phyloP scores from a whole-genome alignment of 2,329 filamentous ascomycete species.

The Thermochaetoides dissita region DNA sequence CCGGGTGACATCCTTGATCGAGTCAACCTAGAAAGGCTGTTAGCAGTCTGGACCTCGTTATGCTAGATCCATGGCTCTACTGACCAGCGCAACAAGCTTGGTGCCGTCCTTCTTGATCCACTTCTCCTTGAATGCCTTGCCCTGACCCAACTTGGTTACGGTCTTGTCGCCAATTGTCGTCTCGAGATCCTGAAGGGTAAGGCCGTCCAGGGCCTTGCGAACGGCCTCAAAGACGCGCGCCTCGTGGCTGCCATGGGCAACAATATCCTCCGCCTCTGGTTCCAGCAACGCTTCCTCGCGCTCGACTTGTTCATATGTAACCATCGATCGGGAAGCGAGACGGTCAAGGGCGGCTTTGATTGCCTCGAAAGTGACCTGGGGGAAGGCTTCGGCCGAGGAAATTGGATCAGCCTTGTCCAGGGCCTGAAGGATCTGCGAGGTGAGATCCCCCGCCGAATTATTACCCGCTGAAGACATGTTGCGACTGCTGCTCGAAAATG shows the following conservation, averaged over 20 bases:
- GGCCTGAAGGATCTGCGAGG: conserved; percentile 49
- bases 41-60: conserved; percentile 34
- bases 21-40: conserved; percentile 38
- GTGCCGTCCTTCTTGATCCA: conserved; percentile 50
- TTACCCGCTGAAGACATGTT: conserved; percentile 11
- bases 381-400: conserved; percentile 56
- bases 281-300: conserved; percentile 65
- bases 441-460: conserved; percentile 38
- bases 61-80: conserved; percentile 11
- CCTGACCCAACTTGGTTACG: conserved; percentile 72
- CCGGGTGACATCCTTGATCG: conserved; percentile 66
- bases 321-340: conserved; percentile 71
- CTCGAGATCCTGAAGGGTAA: conserved; percentile 65
- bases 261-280: conserved; percentile 57
- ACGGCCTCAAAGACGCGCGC: conserved; percentile 69
- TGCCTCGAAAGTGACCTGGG: conserved; percentile 47
- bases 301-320: conserved; percentile 73
- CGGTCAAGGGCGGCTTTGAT: conserved; percentile 84
- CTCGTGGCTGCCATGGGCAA: conserved; percentile 64
- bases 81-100: conserved; percentile 36
- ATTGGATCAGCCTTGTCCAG: conserved; percentile 51
- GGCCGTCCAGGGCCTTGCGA: conserved; percentile 57
- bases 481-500: not conserved
- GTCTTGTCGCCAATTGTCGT: conserved; percentile 57
- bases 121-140: conserved; percentile 78